Base-by-base conservation (phyloP, 2,329 filamentous ascomycete genomes). In the Monosporascus sp. region DNA sequence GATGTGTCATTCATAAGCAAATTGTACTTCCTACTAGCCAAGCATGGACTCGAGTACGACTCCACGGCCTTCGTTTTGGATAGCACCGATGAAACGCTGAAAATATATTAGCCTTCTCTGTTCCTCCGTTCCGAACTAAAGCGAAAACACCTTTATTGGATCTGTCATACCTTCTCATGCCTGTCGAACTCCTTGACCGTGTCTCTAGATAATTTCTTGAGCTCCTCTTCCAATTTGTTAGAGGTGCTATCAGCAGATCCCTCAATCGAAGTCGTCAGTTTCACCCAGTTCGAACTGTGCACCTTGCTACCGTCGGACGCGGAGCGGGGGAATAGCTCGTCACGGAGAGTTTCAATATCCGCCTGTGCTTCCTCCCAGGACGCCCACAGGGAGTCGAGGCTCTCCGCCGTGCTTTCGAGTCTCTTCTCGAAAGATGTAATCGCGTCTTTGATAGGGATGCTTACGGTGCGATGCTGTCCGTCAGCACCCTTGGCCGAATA, bases 161-260 rank as follows among this genome's bases (percentile, higher is more conserved):
- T 34, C 20, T 46, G 11, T 17, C 49, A 14, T 44, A 51, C 49
- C 49, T 51, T 43, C n/a, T 51, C 49, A 26, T 51, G 37, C 26
- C 37, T 31, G 11, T 51, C 45, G 26, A 46, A 19, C 17, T 37
- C 49, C 22, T 46, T 26, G 16, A 44, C 41, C 5, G 49, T 24
- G 9, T 45, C 49, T 11, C 45, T 37, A 19, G 19, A 24, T 14
- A 51, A 19, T 24, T 51, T 22, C 9, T 47, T 41, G 24, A 47
- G 41, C 7, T 51, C 26, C n/a, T 27, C 26, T 20, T 45, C 27
- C 5, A 51, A 41, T 34, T 34, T 11, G 22, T 37, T 24, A 20
- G 40, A 27, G 31, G 26, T 47, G 49, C 22, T 31, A 16, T 16
- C 19, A 26, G 7, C 27, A 14, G n/a, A 36, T 24, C 24, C 40